Base-by-base conservation (phyloP, 2,329 filamentous ascomycete genomes). In the Cytospora leucostoma region DNA sequence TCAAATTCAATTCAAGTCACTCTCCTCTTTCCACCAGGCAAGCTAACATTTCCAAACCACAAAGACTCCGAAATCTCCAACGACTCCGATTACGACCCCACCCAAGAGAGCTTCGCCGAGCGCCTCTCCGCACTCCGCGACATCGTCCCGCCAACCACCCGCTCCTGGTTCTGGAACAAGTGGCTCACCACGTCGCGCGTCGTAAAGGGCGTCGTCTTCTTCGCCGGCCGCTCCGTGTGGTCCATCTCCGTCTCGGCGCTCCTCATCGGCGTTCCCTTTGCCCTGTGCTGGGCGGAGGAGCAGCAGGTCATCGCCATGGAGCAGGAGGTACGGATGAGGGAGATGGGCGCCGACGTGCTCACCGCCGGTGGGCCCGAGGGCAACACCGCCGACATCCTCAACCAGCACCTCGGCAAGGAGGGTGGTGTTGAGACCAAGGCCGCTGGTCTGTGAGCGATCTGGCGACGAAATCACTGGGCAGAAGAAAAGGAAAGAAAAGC, bases 261-360 rank as follows among this genome's bases (percentile, higher is more conserved):
- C 74, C 82, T 99, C 74, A 80, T 98, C 68, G 93, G 93, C 71
- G 92, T 98, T 58, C 95, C 95, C 62, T 98, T 93, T 83, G 93
- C 93, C 64, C 82, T 99, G 70, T 94, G 93, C 64, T 94, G 93
- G 75, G 88, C 90, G 68, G 95, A 99, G 83, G 95, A 99, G 82
- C 93, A 97, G 84, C 92, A 97, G 82, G 88, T 96, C 76, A 84
- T 94, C 68, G 94, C 97, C 82, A 96, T 97, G 92, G 95, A 99
- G 87, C 88, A 93, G 78, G 94, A 97, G 82, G 93, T 93, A 86
- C 88, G 90, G 77, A 95, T 97, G 92, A 90, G 95, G 77, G 92
- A 97, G 85, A 87, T 90, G 73, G 92, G 92, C 67, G 89, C 90
- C 74, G 92, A 97, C 74, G 75, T 87, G 44, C 72, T 87, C 65